These are phyloP conservation scores for Periconia digitata DNA, from an alignment of 2,329 filamentous ascomycete species.

Conservation along the genomic window DNA sequence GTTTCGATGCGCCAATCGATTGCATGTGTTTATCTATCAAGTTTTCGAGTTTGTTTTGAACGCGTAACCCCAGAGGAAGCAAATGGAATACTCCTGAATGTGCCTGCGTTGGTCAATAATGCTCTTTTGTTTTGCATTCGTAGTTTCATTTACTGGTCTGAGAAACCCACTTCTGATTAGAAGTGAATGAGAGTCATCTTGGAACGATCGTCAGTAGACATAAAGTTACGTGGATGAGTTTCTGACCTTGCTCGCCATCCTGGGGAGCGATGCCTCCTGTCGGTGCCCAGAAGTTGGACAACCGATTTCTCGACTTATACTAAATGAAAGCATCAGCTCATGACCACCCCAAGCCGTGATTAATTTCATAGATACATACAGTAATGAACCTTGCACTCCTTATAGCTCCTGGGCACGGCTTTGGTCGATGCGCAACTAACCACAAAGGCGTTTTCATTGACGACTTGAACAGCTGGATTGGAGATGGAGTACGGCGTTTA, in stretches of 20 bases:
- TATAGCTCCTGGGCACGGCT: conserved; percentile 8
- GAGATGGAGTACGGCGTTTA: not conserved
- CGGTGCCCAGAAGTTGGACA: conserved; percentile 80
- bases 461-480: conserved; percentile 1
- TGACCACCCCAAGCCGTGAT: not conserved
- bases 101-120: conserved; percentile 55
- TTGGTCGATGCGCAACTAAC: conserved; percentile 17
- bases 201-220: conserved; percentile 4
- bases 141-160: conserved; percentile 37
- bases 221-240: not conserved
- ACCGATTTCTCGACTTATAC: conserved; percentile 59
- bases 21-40: conserved; percentile 90
- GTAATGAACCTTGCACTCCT: conserved; percentile 35
- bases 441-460: conserved; percentile 33
- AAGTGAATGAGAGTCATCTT: conserved; percentile 47
- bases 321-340: conserved; percentile 27
- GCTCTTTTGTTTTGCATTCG: not conserved
- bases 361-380: conserved; percentile 32
- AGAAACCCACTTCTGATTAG: conserved; percentile 51
- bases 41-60: conserved; percentile 83
- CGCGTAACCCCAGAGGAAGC: conserved; percentile 80
- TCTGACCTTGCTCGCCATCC: conserved; percentile 49
- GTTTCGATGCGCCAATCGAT: conserved; percentile 75
- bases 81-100: conserved; percentile 92
- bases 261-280: conserved; percentile 66